phyloP scores from a whole-genome alignment of 208 protist genomes.

The Acanthamoeba triangularis region DNA sequence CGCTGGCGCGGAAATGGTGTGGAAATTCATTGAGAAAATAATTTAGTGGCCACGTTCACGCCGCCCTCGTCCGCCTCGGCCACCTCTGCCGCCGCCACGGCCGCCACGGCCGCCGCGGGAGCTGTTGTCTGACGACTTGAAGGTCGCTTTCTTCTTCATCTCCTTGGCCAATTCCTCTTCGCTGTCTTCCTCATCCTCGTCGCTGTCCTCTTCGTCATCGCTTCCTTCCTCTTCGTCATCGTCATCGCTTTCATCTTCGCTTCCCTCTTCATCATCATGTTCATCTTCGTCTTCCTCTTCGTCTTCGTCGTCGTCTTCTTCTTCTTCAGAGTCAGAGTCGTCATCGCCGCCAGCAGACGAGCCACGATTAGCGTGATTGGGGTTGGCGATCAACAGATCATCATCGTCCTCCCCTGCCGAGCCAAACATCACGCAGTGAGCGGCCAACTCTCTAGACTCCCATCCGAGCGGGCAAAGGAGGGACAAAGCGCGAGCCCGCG shows the following conservation, averaged over 20 bases:
- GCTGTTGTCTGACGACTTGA: background rate
- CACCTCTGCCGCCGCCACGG: background rate
- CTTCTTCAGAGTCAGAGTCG: slow-evolving; percentile 15
- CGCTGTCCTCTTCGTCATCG: slow-evolving; percentile 30
- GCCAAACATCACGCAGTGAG: background rate
- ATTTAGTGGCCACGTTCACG: background rate
- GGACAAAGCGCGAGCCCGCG: slow-evolving; percentile 59
- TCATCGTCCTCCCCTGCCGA: background rate
- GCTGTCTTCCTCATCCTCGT: background rate
- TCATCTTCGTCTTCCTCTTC: background rate
- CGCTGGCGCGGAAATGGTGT: background rate
- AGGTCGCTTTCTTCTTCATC: background rate
- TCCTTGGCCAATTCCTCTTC: background rate
- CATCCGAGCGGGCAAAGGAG: background rate
- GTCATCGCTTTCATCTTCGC: background rate
- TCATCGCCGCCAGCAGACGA: background rate
- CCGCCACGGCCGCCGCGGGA: background rate
- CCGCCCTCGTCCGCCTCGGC: background rate
- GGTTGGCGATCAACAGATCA: background rate
- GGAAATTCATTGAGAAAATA: background rate
- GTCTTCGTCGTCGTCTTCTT: background rate
- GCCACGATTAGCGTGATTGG: background rate
- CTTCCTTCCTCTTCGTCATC: too few species aligned
- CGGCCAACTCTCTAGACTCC: background rate
- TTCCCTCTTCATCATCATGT: background rate